Base-by-base conservation (phyloP, 768 basidiomycete genomes). In the Tulasnella sp. region DNA sequence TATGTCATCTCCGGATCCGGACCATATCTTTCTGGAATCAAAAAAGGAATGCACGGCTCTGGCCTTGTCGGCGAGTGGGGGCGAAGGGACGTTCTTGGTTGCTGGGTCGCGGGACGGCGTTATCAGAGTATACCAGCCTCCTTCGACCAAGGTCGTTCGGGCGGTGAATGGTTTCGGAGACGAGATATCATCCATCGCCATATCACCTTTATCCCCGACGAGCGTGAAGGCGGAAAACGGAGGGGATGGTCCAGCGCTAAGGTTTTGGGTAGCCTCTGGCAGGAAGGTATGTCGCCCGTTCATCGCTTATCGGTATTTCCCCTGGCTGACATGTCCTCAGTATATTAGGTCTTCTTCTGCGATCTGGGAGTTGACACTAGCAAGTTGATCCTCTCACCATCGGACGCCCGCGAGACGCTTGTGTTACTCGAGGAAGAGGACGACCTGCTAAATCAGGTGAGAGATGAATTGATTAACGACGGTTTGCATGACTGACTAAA, bases 181-280 rank as follows among this genome's bases (percentile, higher is more conserved):
- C 3, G 91, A 92, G 78, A 83, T 94, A 31, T 89, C 91, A 0
- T 93, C 91, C 0, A 84, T 93, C 34, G 82, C 85, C 1, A 88
- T 87, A 79, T 79, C 85, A 11, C 12, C 12, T 31, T 25, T 22
- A 2, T 22, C 54, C 9, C 22, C 22, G 8, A 25, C 54, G 12
- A 31, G 22, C 12, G 15, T 3, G n/a, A 58, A 58, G 5, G 54
- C 54, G 15, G 54, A 25, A 12, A n/a, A 25, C 82, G 85, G 77
- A 81, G 83, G 84, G 58, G 85, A 84, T 11, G 83, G 85, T 19
- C 83, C 86, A 37, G 77, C 86, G 17, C 74, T 31, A 2, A 68
- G 17, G 8, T 83, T 90, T 4, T 94, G 91, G 91, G 80, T 93
- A 37, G 91, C 90, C 2, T 88, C 86, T 80, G 91, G 91, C 31